Base-by-base conservation (phyloP, 257 asterid species). In the Nicotiana undulata region DNA sequence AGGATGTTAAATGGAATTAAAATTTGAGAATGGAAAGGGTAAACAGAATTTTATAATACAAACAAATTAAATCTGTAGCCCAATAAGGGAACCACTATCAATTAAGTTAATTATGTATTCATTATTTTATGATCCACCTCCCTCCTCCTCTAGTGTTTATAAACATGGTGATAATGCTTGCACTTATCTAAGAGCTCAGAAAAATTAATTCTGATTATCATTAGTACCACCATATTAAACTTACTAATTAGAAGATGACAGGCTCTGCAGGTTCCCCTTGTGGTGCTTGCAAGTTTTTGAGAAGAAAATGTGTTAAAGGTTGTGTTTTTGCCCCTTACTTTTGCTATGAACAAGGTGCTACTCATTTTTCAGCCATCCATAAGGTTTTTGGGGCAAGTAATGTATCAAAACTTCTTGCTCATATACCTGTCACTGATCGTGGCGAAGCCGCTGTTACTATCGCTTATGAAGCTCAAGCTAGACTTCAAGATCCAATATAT, bases 191-290 rank as follows among this genome's bases (percentile, higher is more conserved):
- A 44, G 58, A 82, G 3, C 74, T 51, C 26, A 22, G 24, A 63
- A 53, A 17, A 75, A 53, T 18, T 46, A 49, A 12, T 6, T 46
- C 56, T 74, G 61, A 49, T 72, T 46, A 46, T 3, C 29, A 31
- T 40, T 60, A 85, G 34, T 26, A 65, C 32, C 29, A 82, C 5
- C 17, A 56, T 51, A 26, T 70, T 12, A 51, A 82, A 52, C 8
- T 2, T 56, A 56, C 61, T 5, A 18, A 56, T 40, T 40, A 40
- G 75, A 68, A 81, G 53, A 92, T 94, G 98, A 87, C 90, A 29
- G 91, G 97, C 51, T 83, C 93, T 13, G 49, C 49, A 40, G 90
- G 97, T 31, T 93, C 98, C 9, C 97, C 98, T 22, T 94, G 91
- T 66, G 91, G 88, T 76, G 91, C 91, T 26, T 88, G 91, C 77